phyloP scores from a whole-genome alignment of 225 moss, liverwort and hornwort species.

The Antitrichia curtipendula region DNA sequence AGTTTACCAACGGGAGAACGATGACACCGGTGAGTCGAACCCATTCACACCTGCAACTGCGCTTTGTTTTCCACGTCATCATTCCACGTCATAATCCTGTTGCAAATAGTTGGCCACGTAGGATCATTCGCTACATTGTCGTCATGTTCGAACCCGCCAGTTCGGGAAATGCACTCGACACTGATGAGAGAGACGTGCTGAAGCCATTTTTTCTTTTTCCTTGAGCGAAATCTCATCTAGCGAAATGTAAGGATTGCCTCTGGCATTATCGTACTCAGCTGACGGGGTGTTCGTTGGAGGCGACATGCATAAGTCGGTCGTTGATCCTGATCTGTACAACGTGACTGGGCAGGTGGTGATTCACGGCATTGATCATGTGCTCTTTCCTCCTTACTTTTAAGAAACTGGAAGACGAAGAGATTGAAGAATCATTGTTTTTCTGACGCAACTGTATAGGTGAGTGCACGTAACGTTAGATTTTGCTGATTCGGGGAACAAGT shows the following conservation, averaged over 20 bases:
- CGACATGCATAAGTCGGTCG: neutral
- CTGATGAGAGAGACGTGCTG: neutral
- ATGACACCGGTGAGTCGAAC: neutral
- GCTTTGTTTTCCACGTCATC: neutral
- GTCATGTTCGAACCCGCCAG: neutral
- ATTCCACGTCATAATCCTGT: too few relatives aligned
- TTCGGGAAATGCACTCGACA: neutral
- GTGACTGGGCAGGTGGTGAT: conserved; percentile 14
- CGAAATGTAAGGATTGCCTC: neutral
- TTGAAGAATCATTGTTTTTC: neutral
- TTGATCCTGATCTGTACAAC: conserved; percentile 26
- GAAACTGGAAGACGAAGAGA: neutral
- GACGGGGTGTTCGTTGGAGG: conserved; percentile 11
- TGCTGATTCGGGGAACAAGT: neutral
- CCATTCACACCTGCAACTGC: neutral
- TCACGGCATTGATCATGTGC: conserved; percentile 41
- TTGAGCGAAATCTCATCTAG: too few relatives aligned
- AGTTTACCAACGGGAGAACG: neutral
- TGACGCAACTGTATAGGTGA: neutral
- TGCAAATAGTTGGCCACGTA: neutral
- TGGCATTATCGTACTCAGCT: neutral
- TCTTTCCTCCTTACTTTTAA: neutral
- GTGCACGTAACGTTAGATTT: neutral
- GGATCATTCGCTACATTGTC: neutral
- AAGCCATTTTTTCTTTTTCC: too few relatives aligned